These are phyloP conservation scores for Kluyveromyces aestuarii DNA, from an alignment of 805 yeast species.

Conservation along the genomic window DNA sequence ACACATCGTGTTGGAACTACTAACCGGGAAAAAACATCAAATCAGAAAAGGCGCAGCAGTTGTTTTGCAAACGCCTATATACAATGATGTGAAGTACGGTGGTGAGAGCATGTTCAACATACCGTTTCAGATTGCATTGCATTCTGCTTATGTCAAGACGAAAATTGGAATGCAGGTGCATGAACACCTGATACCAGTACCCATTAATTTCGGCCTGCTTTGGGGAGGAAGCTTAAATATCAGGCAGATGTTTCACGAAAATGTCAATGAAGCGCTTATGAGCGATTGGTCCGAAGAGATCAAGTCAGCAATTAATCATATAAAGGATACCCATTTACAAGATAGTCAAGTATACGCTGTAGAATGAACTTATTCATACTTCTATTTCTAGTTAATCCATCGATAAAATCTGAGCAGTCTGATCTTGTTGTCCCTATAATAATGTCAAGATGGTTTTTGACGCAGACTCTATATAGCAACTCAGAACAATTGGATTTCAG, in stretches of 20 bases:
- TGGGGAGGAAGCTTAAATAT: slow-evolving; percentile 23
- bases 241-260: slow-evolving; percentile 18
- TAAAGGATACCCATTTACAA: slow-evolving; percentile 29
- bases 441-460: slow-evolving; percentile 9
- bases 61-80: slow-evolving; percentile 19
- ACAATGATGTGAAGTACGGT: slow-evolving; percentile 25
- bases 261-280: slow-evolving; percentile 12
- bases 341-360: slow-evolving; percentile 34
- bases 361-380: slow-evolving; percentile 36
- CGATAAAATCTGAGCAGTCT: slow-evolving; percentile 20
- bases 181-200: slow-evolving; percentile 22
- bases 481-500: slow-evolving; percentile 22
- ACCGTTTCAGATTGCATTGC: slow-evolving; percentile 29
- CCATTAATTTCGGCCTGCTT: slow-evolving; percentile 8
- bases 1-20: slow-evolving; percentile 25
- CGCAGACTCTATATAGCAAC: slow-evolving; percentile 18
- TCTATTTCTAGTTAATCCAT: slow-evolving; percentile 30
- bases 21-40: slow-evolving; percentile 35
- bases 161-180: slow-evolving; percentile 24
- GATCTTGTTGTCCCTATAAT: slow-evolving; percentile 13
- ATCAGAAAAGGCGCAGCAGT: slow-evolving; percentile 27
- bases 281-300: slow-evolving; percentile 13
- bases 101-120: slow-evolving; percentile 7
- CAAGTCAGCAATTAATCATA: neutral
- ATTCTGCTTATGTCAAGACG: slow-evolving; percentile 29